These are phyloP conservation scores for Fusarium sp. DNA, from an alignment of 2,329 filamentous ascomycete genomes.

Conservation along the genomic window DNA sequence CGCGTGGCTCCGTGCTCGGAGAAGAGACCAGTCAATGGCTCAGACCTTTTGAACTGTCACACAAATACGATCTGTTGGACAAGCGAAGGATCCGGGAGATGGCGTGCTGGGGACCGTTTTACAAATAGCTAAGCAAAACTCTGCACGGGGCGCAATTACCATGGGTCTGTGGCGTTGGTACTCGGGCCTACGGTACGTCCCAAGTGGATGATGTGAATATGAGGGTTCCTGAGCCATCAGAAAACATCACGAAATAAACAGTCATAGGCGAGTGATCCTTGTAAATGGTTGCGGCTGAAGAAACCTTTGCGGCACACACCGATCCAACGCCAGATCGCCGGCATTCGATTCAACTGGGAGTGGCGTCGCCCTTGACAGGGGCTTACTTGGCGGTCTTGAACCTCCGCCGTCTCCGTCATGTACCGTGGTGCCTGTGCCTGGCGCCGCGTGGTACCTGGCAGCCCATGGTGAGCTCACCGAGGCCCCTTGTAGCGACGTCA, in stretches of 20 bases:
- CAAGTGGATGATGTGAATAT: background rate
- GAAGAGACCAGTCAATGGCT: background rate
- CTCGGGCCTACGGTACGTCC: background rate
- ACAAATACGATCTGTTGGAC: background rate
- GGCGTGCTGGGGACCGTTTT: background rate
- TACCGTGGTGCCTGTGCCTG: background rate
- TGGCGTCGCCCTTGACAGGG: background rate
- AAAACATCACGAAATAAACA: slow-evolving; percentile 15
- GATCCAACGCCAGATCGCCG: slow-evolving; percentile 9
- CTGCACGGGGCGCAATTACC: background rate
- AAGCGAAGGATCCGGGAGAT: background rate
- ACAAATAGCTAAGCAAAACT: background rate
- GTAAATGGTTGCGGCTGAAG: background rate
- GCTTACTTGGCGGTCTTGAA: slow-evolving; percentile 6
- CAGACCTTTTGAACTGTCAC: background rate
- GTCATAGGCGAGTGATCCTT: background rate
- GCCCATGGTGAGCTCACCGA: background rate
- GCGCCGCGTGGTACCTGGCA: slow-evolving; percentile 1
- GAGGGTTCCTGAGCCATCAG: slow-evolving; percentile 2
- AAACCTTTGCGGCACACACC: slow-evolving; percentile 7
- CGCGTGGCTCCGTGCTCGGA: background rate
- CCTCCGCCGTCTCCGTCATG: background rate
- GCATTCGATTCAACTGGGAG: slow-evolving; percentile 2
- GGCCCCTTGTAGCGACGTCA: slow-evolving; percentile 1
- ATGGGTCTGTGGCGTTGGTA: background rate